Evolutionary conservation across 2,329 filamentous ascomycete species (phyloP).

Genomic region (Paramyrothecium roridum): DNA sequence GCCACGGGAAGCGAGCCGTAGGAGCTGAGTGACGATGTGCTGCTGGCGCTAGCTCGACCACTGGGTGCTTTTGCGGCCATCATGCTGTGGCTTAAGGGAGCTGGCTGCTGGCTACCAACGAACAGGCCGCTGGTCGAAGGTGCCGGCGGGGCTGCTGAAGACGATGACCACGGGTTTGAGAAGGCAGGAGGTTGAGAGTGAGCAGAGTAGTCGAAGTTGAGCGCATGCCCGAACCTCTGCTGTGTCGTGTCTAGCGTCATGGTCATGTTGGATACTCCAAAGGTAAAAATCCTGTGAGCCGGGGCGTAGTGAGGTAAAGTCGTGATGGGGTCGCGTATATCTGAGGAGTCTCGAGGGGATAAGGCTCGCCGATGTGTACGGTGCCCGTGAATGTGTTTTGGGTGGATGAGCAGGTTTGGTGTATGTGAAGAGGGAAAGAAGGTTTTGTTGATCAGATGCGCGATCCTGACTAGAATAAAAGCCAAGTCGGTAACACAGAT

Average conservation of each 20-base stretch:
- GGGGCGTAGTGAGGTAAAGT: too few relatives aligned
- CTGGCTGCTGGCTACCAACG: conserved; percentile 47
- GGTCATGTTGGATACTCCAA: conserved; percentile 63
- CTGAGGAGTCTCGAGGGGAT: conserved; percentile 1
- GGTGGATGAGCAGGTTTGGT: background rate
- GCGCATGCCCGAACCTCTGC: conserved; percentile 68
- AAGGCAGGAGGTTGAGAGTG: conserved; percentile 65
- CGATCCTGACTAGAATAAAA: conserved; percentile 41
- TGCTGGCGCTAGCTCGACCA: conserved; percentile 57
- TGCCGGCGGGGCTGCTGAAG: conserved; percentile 39
- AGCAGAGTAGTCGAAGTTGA: conserved; percentile 74
- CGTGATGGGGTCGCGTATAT: too few relatives aligned
- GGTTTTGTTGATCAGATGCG: conserved; percentile 50
- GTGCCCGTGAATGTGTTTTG: conserved; percentile 16
- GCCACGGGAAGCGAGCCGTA: conserved; percentile 71
- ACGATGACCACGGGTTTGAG: conserved; percentile 82
- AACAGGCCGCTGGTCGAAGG: conserved; percentile 60
- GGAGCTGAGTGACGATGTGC: conserved; percentile 60
- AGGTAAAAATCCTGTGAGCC: conserved; percentile 6
- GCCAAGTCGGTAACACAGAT: conserved; percentile 43
- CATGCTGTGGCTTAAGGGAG: conserved; percentile 52
- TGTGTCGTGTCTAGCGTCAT: conserved; percentile 93
- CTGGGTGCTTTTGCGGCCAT: conserved; percentile 40
- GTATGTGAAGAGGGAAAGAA: conserved; percentile 10
- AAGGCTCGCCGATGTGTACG: conserved; percentile 13